Evolutionary conservation across 2,329 filamentous ascomycete genomes (phyloP).

Genomic region (Cytospora piceicola): DNA sequence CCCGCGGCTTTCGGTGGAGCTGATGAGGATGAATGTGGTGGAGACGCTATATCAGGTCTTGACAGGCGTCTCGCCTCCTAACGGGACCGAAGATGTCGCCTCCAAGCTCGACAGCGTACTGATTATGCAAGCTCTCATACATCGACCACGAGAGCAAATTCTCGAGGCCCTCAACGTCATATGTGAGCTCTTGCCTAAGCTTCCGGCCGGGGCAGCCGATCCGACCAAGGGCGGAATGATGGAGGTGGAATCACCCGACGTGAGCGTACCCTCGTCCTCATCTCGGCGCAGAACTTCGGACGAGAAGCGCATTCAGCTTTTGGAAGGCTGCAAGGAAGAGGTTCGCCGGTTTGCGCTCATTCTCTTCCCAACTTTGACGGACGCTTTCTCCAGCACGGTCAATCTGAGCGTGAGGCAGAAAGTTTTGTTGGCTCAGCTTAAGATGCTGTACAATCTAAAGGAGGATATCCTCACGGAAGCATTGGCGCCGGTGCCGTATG

Average conservation of each 20-base stretch:
- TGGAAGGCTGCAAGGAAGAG: slow-evolving; percentile 82
- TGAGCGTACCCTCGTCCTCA: slow-evolving; percentile 47
- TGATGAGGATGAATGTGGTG: slow-evolving; percentile 95
- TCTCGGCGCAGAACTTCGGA: slow-evolving; percentile 63
- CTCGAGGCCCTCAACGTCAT: slow-evolving; percentile 97
- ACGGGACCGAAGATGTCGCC: slow-evolving; percentile 74
- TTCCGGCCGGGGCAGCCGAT: slow-evolving; percentile 59
- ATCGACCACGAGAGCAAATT: slow-evolving; percentile 92
- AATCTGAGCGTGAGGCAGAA: slow-evolving; percentile 94
- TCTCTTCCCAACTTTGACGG: slow-evolving; percentile 89
- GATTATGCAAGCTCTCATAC: slow-evolving; percentile 98
- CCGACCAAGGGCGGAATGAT: slow-evolving; percentile 48
- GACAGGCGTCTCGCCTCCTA: slow-evolving; percentile 90
- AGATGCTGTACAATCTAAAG: slow-evolving; percentile 97
- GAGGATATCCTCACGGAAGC: slow-evolving; percentile 82
- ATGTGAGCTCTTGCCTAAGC: slow-evolving; percentile 84
- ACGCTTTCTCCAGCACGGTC: slow-evolving; percentile 96
- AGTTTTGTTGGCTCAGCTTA: slow-evolving; percentile 91
- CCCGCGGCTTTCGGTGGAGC: slow-evolving; percentile 81
- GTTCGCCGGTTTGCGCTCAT: slow-evolving; percentile 92
- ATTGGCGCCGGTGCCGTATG: slow-evolving; percentile 85
- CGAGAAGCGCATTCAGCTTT: slow-evolving; percentile 79
- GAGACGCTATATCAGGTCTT: slow-evolving; percentile 97
- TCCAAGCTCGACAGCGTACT: slow-evolving; percentile 93
- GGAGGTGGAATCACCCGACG: slow-evolving; percentile 47